Percentiles rank a stretch among this genome's conserved stretches.
Evolutionary conservation across 108 stramenopile species (phyloP).

Genomic region (Pseudonitzschia multiseries): DNA sequence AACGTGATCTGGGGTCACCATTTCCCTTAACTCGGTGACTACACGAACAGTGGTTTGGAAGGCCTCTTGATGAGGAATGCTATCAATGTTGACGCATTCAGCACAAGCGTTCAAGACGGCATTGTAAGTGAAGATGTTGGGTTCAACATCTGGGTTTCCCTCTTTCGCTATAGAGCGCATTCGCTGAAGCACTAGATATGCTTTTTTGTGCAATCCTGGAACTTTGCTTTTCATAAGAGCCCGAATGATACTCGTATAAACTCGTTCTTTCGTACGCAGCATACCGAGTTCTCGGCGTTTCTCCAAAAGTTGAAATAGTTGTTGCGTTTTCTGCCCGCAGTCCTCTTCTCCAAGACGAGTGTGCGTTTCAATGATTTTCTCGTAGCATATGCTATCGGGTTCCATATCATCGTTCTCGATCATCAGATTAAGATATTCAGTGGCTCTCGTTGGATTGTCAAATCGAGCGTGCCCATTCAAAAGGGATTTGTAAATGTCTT

Average conservation of each 20-base stretch:
- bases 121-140: conserved; percentile 55
- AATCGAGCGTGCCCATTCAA: conserved; percentile 37
- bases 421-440: conserved; percentile 38
- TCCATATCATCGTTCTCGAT: conserved; percentile 35
- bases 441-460: conserved; percentile 24
- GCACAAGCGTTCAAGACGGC: conserved; percentile 54
- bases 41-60: conserved; percentile 43
- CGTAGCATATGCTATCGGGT: conserved; percentile 35
- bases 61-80: conserved; percentile 22
- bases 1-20: conserved; percentile 46
- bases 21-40: conserved; percentile 37
- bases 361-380: conserved; percentile 43
- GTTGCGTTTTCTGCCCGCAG: conserved; percentile 37
- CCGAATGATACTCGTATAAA: conserved; percentile 65
- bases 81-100: conserved; percentile 22
- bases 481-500: conserved; percentile 41
- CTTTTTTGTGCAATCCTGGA: conserved; percentile 47
- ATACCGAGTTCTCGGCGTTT: conserved; percentile 39
- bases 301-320: conserved; percentile 59
- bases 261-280: conserved; percentile 55
- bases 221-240: conserved; percentile 57
- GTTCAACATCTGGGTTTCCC: conserved; percentile 28
- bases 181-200: conserved; percentile 48
- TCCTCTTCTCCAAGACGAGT: conserved; percentile 25
- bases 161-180: conserved; percentile 48